Evolutionary conservation across 2,329 filamentous ascomycete genomes (phyloP).

Genomic region (Ilyonectria sp.): DNA sequence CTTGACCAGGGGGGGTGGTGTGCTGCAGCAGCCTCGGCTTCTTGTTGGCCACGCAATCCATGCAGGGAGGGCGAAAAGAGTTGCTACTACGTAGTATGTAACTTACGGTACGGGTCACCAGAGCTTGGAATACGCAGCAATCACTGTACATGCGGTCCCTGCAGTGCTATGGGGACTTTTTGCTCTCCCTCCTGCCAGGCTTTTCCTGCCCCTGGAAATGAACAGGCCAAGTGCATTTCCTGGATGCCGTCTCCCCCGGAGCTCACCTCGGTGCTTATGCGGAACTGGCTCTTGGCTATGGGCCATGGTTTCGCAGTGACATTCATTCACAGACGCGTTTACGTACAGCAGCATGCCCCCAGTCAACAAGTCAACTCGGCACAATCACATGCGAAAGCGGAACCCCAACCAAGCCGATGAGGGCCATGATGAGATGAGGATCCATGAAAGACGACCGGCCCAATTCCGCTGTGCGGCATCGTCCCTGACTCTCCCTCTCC

Average conservation of each 20-base stretch:
- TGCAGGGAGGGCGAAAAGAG: slow-evolving; percentile 1
- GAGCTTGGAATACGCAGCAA: slow-evolving; percentile 1
- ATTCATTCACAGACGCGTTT: slow-evolving; percentile 28
- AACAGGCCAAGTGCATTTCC: not conserved
- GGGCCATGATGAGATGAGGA: slow-evolving; percentile 22
- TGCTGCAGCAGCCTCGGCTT: slow-evolving; percentile 27
- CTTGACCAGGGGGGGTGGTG: slow-evolving; percentile 34
- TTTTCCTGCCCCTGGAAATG: not conserved
- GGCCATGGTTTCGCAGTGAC: slow-evolving; percentile 33
- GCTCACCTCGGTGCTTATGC: slow-evolving; percentile 48
- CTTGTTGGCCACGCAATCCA: slow-evolving; percentile 28
- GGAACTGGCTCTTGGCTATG: slow-evolving; percentile 32
- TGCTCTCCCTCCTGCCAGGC: not conserved
- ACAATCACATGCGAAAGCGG: slow-evolving; percentile 40
- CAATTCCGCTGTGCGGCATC: slow-evolving; percentile 36
- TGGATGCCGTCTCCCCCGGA: slow-evolving; percentile 1
- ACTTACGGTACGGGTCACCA: slow-evolving; percentile 1
- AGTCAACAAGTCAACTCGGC: slow-evolving; percentile 16
- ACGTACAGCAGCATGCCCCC: slow-evolving; percentile 5
- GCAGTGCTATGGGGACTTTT: not conserved
- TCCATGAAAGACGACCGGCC: slow-evolving; percentile 26
- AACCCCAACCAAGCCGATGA: not conserved
- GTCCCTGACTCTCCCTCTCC: not conserved
- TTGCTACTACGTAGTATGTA: not conserved
- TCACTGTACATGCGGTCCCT: not conserved